Conservation (phyloP, 768 basidiomycete species). For the Suillus weaverae region DNA sequence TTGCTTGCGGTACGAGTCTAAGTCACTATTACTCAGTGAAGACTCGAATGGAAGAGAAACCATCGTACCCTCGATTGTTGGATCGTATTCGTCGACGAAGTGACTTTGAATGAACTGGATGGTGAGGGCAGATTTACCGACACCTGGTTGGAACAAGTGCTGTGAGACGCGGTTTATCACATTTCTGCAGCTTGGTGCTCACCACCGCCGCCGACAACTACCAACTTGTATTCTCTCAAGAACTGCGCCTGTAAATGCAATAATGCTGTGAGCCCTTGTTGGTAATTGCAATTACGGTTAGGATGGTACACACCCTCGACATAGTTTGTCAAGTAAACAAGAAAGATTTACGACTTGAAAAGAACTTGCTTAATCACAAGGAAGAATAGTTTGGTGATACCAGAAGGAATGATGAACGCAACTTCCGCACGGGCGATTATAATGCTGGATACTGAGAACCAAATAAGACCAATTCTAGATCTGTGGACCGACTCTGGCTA, state of each 20-base stretch:
- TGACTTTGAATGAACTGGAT: constrained; percentile 98
- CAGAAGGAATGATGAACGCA: constrained; percentile 7
- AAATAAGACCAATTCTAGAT: constrained; percentile 28
- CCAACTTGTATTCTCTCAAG: constrained; percentile 96
- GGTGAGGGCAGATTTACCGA: constrained; percentile 88
- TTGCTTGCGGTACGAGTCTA: constrained; percentile 96
- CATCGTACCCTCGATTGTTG: constrained; percentile 82
- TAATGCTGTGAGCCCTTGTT: constrained; percentile 5
- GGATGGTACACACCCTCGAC: constrained; percentile 29
- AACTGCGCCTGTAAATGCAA: constrained; percentile 65
- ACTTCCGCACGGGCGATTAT: constrained; percentile 6
- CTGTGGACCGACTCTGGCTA: neutral
- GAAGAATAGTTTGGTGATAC: neutral
- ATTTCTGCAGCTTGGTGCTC: constrained; percentile 31
- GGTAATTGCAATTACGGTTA: neutral
- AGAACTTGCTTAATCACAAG: neutral
- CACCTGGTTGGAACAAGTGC: constrained; percentile 25
- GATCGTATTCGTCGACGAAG: constrained; percentile 92
- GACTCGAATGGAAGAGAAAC: neutral
- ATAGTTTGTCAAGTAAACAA: constrained; percentile 18
- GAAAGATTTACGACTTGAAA: neutral
- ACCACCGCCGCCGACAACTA: constrained; percentile 99
- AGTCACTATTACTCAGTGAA: constrained; percentile 4
- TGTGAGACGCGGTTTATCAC: neutral
- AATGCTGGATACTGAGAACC: constrained; percentile 15